These are phyloP conservation scores for Cyclocybe aegerita DNA, from an alignment of 768 basidiomycete species.

Conservation along the genomic window DNA sequence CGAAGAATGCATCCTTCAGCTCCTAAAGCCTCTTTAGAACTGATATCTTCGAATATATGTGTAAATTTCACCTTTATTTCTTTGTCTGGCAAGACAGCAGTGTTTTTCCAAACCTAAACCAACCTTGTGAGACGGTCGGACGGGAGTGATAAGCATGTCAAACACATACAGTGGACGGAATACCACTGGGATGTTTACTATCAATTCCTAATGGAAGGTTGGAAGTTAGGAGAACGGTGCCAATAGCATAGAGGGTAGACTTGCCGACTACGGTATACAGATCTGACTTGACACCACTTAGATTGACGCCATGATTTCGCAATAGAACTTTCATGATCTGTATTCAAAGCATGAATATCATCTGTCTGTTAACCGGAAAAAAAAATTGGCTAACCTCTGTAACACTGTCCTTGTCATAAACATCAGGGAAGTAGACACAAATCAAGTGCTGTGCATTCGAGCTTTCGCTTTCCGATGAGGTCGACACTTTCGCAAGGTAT, in stretches of 20 bases:
- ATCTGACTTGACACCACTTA: slow-evolving; percentile 71
- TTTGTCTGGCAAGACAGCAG: slow-evolving; percentile 52
- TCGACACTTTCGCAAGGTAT: slow-evolving; percentile 62
- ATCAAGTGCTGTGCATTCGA: slow-evolving; percentile 62
- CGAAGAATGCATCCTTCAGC: slow-evolving; percentile 61
- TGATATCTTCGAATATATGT: too few relatives aligned
- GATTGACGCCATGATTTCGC: slow-evolving; percentile 60
- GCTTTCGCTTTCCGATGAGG: slow-evolving; percentile 47
- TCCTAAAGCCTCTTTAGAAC: slow-evolving; percentile 34
- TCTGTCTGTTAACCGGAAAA: neutral
- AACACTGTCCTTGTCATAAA: slow-evolving; percentile 62
- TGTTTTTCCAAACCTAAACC: slow-evolving; percentile 66
- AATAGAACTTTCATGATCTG: slow-evolving; percentile 72
- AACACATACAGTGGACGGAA: slow-evolving; percentile 61
- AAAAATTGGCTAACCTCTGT: slow-evolving; percentile 41
- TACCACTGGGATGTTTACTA: slow-evolving; percentile 75
- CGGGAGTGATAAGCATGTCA: neutral
- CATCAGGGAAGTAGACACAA: slow-evolving; percentile 70
- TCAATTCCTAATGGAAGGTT: slow-evolving; percentile 49
- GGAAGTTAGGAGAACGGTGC: neutral
- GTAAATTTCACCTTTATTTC: slow-evolving; percentile 54
- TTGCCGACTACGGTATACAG: slow-evolving; percentile 64
- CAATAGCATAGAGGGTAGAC: neutral
- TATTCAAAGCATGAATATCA: neutral
- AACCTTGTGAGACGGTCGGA: neutral